A percentile compares a stretch with the other conserved stretches of the same genome.
Conservation (phyloP, 1,284 basidiomycete genomes). For the Moesziomyces aphidis region DNA sequence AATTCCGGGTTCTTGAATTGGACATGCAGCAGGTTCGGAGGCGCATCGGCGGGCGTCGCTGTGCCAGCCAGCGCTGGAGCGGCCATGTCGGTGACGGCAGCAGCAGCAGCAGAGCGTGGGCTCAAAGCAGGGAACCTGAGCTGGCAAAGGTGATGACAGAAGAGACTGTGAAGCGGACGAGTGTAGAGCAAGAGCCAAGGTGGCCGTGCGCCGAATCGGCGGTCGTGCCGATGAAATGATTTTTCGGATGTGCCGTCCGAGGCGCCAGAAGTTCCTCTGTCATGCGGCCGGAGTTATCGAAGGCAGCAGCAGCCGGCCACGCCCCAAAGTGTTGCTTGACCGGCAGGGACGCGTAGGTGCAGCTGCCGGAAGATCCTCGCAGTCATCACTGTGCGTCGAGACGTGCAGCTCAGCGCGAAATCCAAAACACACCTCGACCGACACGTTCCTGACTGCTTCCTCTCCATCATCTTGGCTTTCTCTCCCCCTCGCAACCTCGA, state of each 20-base stretch:
- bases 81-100: background rate
- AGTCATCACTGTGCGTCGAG: background rate
- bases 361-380: constrained; percentile 3
- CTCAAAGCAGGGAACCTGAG: background rate
- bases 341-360: constrained; percentile 26
- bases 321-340: background rate
- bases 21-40: constrained; percentile 51
- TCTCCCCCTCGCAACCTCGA: background rate
- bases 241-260: background rate
- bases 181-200: no score
- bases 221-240: no score
- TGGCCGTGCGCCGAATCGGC: no score
- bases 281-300: background rate
- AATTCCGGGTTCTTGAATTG: constrained; percentile 63
- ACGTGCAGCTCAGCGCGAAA: background rate
- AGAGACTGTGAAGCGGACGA: background rate
- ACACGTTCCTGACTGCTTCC: background rate
- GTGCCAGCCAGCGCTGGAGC: background rate
- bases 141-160: background rate
- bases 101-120: background rate
- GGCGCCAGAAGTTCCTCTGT: no score
- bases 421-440: no score
- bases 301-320: background rate
- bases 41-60: constrained; percentile 10
- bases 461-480: background rate